These are phyloP conservation scores for Mucor plumbeus DNA, from an alignment of 371 early-diverging fungal genomes.

Conservation along the genomic window DNA sequence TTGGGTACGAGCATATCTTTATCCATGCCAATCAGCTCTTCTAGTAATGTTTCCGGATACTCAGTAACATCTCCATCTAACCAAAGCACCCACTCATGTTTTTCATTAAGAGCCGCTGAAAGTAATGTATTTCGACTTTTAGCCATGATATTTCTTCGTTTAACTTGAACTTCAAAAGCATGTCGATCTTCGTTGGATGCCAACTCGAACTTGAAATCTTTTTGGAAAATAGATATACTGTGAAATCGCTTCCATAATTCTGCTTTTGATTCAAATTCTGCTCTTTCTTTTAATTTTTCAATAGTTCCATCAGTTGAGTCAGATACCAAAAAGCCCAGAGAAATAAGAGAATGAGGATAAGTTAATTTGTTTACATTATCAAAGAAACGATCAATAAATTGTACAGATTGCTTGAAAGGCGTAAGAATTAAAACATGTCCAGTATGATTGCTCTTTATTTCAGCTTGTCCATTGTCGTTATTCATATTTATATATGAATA, in stretches of 20 bases:
- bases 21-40: constrained; percentile 58
- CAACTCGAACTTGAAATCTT: constrained; percentile 58
- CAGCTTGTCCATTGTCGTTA: constrained; percentile 7
- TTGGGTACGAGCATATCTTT: constrained; percentile 66
- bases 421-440: constrained; percentile 63
- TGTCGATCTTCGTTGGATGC: constrained; percentile 63
- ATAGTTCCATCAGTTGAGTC: constrained; percentile 54
- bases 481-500: constrained; percentile 30
- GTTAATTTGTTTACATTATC: constrained; percentile 57
- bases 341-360: constrained; percentile 69
- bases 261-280: constrained; percentile 24
- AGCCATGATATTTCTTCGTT: constrained; percentile 66
- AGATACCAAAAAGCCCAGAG: constrained; percentile 70
- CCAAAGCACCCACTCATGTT: constrained; percentile 75
- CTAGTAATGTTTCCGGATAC: constrained; percentile 59
- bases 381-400: constrained; percentile 66
- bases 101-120: constrained; percentile 57
- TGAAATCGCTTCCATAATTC: constrained; percentile 46
- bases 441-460: neutral
- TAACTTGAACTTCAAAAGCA: constrained; percentile 57
- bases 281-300: constrained; percentile 39
- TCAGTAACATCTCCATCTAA: constrained; percentile 72
- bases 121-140: constrained; percentile 66
- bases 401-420: constrained; percentile 69
- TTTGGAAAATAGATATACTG: constrained; percentile 62